Conservation (phyloP, 2,329 filamentous ascomycete species). For the Penicillium palitans region DNA sequence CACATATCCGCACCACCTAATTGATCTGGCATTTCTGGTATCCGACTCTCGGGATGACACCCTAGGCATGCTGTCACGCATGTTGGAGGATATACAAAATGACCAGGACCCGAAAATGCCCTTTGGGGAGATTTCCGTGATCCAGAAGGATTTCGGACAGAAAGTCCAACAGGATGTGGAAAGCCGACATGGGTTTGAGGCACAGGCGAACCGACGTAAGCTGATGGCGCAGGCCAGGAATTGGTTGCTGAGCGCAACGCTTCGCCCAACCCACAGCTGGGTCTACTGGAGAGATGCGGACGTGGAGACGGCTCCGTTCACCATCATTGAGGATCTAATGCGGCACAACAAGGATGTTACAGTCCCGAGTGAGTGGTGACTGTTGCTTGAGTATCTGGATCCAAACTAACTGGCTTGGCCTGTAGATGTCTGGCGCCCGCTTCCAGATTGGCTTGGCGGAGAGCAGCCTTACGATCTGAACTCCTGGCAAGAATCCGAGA, state of each 20-base stretch:
- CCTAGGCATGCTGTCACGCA: slow-evolving; percentile 69
- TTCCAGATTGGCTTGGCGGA: slow-evolving; percentile 97
- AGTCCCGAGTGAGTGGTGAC: slow-evolving; percentile 79
- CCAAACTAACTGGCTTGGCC: slow-evolving; percentile 19
- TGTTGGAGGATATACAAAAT: slow-evolving; percentile 76
- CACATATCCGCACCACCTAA: slow-evolving; percentile 94
- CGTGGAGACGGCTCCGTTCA: slow-evolving; percentile 94
- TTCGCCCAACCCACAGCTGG: slow-evolving; percentile 96
- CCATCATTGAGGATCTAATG: slow-evolving; percentile 97
- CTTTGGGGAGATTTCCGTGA: slow-evolving; percentile 94
- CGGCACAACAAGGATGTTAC: slow-evolving; percentile 98
- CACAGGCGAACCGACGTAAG: slow-evolving; percentile 89
- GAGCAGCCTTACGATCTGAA: slow-evolving; percentile 98
- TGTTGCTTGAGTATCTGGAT: neutral
- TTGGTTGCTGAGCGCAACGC: slow-evolving; percentile 89
- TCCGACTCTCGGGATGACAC: slow-evolving; percentile 97
- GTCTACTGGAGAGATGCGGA: slow-evolving; percentile 99
- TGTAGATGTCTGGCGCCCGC: slow-evolving; percentile 92
- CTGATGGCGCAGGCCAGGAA: slow-evolving; percentile 97
- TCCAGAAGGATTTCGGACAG: slow-evolving; percentile 98
- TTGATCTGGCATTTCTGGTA: slow-evolving; percentile 94
- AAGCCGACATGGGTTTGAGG: slow-evolving; percentile 94
- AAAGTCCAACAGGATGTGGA: slow-evolving; percentile 98
- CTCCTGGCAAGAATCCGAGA: slow-evolving; percentile 99
- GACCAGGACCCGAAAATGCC: slow-evolving; percentile 76